These are phyloP conservation scores for Alternaria sp. DNA, from an alignment of 2,329 filamentous ascomycete species.

Conservation along the genomic window DNA sequence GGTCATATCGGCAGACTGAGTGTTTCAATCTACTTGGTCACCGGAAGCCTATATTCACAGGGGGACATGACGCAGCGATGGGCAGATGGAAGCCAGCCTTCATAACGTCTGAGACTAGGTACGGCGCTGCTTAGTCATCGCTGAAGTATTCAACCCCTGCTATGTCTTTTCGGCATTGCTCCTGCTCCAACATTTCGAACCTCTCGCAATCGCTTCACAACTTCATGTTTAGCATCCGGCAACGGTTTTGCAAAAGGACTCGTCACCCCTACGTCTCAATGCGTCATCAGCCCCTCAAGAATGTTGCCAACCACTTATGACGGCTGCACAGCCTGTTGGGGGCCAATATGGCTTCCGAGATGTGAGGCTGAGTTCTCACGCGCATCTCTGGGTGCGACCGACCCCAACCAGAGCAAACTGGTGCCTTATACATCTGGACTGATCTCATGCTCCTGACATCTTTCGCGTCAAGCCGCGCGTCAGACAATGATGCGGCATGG, in stretches of 20 bases:
- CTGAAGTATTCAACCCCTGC: neutral
- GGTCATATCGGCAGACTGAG: neutral
- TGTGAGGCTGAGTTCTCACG: conserved; percentile 6
- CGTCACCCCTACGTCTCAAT: neutral
- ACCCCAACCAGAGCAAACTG: conserved; percentile 8
- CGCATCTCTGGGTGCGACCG: neutral
- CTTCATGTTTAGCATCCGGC: neutral
- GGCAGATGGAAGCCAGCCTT: neutral
- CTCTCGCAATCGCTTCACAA: neutral
- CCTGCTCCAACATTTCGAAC: neutral
- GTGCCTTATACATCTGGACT: neutral
- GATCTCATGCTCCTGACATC: neutral
- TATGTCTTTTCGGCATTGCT: neutral
- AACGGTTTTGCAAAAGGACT: neutral
- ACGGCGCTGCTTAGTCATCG: neutral
- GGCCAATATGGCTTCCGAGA: conserved; percentile 6
- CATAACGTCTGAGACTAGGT: neutral
- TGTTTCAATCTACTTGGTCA: neutral
- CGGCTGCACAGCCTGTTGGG: neutral
- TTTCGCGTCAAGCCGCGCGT: conserved; percentile 1
- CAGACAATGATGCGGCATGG: conserved; percentile 14
- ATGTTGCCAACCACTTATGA: neutral
- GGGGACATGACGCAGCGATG: neutral
- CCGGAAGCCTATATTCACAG: neutral
- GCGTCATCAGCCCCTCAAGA: neutral